Conservation (phyloP, 2,329 filamentous ascomycete species). For the Trichoderma brevicompactum region DNA sequence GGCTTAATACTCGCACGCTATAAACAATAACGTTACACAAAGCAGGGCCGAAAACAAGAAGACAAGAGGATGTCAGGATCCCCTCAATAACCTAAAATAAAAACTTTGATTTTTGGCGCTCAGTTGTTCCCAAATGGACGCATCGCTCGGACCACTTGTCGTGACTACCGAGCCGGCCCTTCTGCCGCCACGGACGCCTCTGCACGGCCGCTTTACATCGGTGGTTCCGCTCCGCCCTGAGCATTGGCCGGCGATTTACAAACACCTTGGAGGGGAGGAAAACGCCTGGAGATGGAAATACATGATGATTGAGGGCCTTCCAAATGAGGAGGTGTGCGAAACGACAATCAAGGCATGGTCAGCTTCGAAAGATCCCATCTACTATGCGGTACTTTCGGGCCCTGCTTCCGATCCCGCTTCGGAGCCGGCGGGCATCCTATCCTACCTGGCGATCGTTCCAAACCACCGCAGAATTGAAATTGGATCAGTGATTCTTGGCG, state of each 20-base stretch:
- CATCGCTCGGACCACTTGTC: conserved; percentile 23
- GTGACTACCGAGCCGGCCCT: conserved; percentile 22
- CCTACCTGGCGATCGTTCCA: conserved; percentile 54
- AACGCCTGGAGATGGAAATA: conserved; percentile 44
- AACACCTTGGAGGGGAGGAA: conserved; percentile 40
- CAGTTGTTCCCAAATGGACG: conserved; percentile 3
- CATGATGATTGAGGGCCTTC: conserved; percentile 38
- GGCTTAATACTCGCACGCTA: neutral
- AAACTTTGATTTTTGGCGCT: conserved; percentile 1
- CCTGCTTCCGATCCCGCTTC: conserved; percentile 33
- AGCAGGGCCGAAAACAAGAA: neutral
- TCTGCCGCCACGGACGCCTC: conserved; percentile 29
- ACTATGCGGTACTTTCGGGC: conserved; percentile 50
- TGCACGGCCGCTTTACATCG: conserved; percentile 41
- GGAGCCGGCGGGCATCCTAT: conserved; percentile 48
- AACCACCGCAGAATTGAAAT: conserved; percentile 59
- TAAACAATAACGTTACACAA: neutral
- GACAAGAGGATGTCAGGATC: neutral
- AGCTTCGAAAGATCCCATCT: conserved; percentile 43
- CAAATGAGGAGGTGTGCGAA: conserved; percentile 33
- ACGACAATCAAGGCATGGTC: conserved; percentile 33
- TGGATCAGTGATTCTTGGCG: conserved; percentile 58
- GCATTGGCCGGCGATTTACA: conserved; percentile 40
- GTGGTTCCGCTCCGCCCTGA: conserved; percentile 37
- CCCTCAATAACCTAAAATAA: neutral